A percentile compares a stretch with the other conserved stretches of the same genome.
phyloP scores from a whole-genome alignment of 2,329 filamentous ascomycete species.

The Arthrobotrys sinensis region DNA sequence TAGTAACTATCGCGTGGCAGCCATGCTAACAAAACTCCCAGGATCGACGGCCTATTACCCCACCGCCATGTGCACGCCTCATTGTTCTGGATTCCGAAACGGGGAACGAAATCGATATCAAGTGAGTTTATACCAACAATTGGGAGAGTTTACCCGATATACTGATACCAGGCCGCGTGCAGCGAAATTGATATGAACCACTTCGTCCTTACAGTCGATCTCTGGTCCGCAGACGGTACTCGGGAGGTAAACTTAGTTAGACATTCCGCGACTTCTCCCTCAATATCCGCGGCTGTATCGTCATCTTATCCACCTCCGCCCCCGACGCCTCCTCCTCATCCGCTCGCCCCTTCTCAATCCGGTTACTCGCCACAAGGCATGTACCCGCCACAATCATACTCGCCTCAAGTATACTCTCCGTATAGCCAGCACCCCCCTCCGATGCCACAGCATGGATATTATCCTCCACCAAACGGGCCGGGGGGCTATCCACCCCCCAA shows the following conservation, averaged over 20 bases:
- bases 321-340: conserved; percentile 64
- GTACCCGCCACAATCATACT: conserved; percentile 64
- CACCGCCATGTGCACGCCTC: conserved; percentile 90
- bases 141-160: not conserved
- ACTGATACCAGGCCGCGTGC: conserved; percentile 37
- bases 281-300: conserved; percentile 84
- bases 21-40: conserved; percentile 67
- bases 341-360: conserved; percentile 60
- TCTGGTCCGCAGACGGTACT: conserved; percentile 76
- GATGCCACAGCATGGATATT: conserved; percentile 60
- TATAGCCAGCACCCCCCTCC: conserved; percentile 63
- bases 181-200: conserved; percentile 79
- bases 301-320: conserved; percentile 79
- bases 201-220: conserved; percentile 79
- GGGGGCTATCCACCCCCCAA: conserved; percentile 57
- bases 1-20: conserved; percentile 20
- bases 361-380: conserved; percentile 62
- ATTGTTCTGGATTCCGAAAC: conserved; percentile 82
- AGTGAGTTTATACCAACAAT: conserved; percentile 72
- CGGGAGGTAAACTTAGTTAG: conserved; percentile 79
- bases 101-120: conserved; percentile 85
- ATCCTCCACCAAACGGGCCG: conserved; percentile 41
- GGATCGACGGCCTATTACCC: conserved; percentile 96
- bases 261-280: conserved; percentile 78
- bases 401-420: conserved; percentile 55